Percentiles rank a stretch among this genome's conserved stretches.
phyloP scores from a whole-genome alignment of 805 yeast species.

The Tetrapisispora nanseiensis region DNA sequence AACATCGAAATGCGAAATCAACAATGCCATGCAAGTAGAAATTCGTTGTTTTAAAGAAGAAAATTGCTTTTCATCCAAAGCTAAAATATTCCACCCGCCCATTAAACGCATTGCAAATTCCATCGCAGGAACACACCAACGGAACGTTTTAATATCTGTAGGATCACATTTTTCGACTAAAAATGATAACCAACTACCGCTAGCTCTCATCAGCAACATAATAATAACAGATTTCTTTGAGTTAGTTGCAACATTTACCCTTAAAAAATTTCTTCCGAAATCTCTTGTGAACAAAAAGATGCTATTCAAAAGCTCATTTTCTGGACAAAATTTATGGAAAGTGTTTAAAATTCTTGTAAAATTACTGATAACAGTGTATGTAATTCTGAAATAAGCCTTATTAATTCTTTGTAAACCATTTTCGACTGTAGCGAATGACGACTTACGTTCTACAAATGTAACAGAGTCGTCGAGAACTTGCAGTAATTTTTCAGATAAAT shows the following conservation, averaged over 20 bases:
- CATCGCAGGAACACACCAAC: slow-evolving; percentile 93
- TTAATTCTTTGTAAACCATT: slow-evolving; percentile 59
- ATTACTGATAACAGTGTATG: slow-evolving; percentile 54
- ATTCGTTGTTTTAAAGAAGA: slow-evolving; percentile 64
- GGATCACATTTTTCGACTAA: slow-evolving; percentile 93
- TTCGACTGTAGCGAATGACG: slow-evolving; percentile 66
- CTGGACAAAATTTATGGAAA: slow-evolving; percentile 50
- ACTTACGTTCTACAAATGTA: slow-evolving; percentile 49
- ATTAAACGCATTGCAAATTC: slow-evolving; percentile 96
- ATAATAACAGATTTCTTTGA: slow-evolving; percentile 56
- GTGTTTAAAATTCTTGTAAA: slow-evolving; percentile 41
- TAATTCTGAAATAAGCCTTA: slow-evolving; percentile 55
- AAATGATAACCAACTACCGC: slow-evolving; percentile 87
- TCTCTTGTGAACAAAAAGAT: slow-evolving; percentile 73
- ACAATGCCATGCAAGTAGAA: slow-evolving; percentile 86
- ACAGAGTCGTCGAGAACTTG: slow-evolving; percentile 48
- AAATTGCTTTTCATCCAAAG: slow-evolving; percentile 71
- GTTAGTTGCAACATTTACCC: slow-evolving; percentile 47
- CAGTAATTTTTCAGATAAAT: slow-evolving; percentile 46
- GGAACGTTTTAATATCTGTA: slow-evolving; percentile 78
- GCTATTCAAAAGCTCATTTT: slow-evolving; percentile 69
- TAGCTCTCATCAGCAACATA: slow-evolving; percentile 58
- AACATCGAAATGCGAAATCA: slow-evolving; percentile 92
- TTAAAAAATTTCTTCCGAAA: slow-evolving; percentile 62
- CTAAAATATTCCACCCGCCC: slow-evolving; percentile 76